These are phyloP conservation scores for Laguncularia racemosa DNA, from an alignment of 345 rosid species.

Conservation along the genomic window DNA sequence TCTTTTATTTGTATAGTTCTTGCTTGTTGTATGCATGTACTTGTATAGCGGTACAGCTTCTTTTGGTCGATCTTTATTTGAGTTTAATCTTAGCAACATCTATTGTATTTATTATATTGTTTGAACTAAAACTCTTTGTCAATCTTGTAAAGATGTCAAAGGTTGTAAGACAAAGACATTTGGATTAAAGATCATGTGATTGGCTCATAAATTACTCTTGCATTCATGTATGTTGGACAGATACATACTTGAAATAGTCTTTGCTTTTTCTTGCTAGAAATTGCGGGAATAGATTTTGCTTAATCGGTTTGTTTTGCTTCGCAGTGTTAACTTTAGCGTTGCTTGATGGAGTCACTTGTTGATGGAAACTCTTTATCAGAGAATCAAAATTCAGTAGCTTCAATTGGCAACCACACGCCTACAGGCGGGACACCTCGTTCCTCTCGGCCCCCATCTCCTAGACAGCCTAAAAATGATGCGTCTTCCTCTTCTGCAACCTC, in stretches of 20 bases:
- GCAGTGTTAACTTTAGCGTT: conserved; percentile 25
- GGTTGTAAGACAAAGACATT: conserved; percentile 6
- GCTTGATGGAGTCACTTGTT: conserved; percentile 51
- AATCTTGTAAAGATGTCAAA: no score
- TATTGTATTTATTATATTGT: no score
- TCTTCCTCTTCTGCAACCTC: conserved; percentile 17
- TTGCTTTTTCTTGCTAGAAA: conserved; percentile 2
- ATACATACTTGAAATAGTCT: no score
- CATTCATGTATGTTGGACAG: no score
- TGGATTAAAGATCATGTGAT: conserved; percentile 10
- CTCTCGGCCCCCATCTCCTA: conserved; percentile 35
- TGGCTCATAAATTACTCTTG: background rate
- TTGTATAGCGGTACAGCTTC: no score
- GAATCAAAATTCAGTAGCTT: conserved; percentile 29
- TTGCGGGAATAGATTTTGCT: background rate
- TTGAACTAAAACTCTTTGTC: no score
- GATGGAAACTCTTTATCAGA: conserved; percentile 38
- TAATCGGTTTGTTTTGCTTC: background rate
- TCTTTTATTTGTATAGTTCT: no score
- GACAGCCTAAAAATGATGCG: conserved; percentile 28
- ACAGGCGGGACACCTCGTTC: conserved; percentile 18
- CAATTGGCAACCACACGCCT: conserved; percentile 18
- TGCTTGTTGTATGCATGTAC: no score
- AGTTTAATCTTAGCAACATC: no score
- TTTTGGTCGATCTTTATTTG: no score